These are phyloP conservation scores for Russula earlei DNA, from an alignment of 768 basidiomycete species.

Conservation along the genomic window DNA sequence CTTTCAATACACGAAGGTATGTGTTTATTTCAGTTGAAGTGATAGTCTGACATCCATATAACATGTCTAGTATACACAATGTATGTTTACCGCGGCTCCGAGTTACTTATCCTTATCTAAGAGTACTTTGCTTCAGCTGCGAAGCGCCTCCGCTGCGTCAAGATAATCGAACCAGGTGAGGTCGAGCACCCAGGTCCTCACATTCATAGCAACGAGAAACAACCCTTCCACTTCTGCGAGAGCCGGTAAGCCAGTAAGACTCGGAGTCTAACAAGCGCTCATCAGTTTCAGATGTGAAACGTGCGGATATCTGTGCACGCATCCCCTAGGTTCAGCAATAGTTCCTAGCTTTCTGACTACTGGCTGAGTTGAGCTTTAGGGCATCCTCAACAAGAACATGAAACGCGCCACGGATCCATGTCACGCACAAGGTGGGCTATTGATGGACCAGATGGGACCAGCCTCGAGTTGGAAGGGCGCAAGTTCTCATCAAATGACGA, in stretches of 20 bases:
- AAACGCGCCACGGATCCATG: slow-evolving; percentile 58
- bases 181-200: slow-evolving; percentile 39
- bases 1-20: slow-evolving; percentile 59
- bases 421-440: slow-evolving; percentile 47
- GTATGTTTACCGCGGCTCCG: slow-evolving; percentile 23
- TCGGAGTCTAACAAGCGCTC: not conserved
- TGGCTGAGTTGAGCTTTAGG: slow-evolving; percentile 28
- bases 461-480: slow-evolving; percentile 45
- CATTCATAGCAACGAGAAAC: slow-evolving; percentile 36
- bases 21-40: not conserved
- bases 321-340: slow-evolving; percentile 38
- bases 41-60: not conserved
- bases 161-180: slow-evolving; percentile 36
- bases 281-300: slow-evolving; percentile 36
- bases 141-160: slow-evolving; percentile 42
- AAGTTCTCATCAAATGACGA: slow-evolving; percentile 46
- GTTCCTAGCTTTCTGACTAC: not conserved
- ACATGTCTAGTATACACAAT: slow-evolving; percentile 40
- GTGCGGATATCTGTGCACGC: slow-evolving; percentile 51
- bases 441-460: slow-evolving; percentile 42
- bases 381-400: slow-evolving; percentile 51
- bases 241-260: slow-evolving; percentile 27
- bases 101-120: not conserved
- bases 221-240: slow-evolving; percentile 49
- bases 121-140: slow-evolving; percentile 28